Conservation (phyloP, 805 yeast species). For the Pichia nakasei region DNA sequence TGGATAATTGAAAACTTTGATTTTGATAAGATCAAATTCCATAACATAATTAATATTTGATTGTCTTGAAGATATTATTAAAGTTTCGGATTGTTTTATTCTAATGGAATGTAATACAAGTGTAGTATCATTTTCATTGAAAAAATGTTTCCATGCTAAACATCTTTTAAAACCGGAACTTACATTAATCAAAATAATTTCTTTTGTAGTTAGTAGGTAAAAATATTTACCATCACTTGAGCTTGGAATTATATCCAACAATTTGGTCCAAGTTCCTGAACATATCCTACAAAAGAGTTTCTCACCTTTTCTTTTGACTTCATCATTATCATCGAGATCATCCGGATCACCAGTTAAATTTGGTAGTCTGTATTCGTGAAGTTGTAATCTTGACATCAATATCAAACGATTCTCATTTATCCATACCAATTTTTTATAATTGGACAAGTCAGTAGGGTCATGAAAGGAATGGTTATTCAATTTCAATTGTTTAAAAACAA, state of each 20-base stretch:
- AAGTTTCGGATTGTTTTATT: slow-evolving; percentile 9
- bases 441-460: slow-evolving; percentile 45
- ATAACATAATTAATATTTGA: slow-evolving; percentile 22
- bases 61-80: slow-evolving; percentile 24
- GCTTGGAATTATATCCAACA: slow-evolving; percentile 35
- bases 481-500: slow-evolving; percentile 1
- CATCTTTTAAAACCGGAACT: slow-evolving; percentile 33
- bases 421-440: slow-evolving; percentile 47
- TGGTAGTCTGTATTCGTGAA: slow-evolving; percentile 23
- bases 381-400: slow-evolving; percentile 35
- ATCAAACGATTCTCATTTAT: slow-evolving; percentile 25
- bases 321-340: neutral
- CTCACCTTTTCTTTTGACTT: slow-evolving; percentile 16
- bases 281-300: slow-evolving; percentile 31
- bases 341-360: slow-evolving; percentile 11
- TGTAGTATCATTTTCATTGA: slow-evolving; percentile 48
- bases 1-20: slow-evolving; percentile 17
- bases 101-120: slow-evolving; percentile 29
- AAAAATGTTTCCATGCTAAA: slow-evolving; percentile 67
- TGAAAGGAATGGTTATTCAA: slow-evolving; percentile 19
- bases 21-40: slow-evolving; percentile 22
- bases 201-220: slow-evolving; percentile 58
- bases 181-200: slow-evolving; percentile 44
- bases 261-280: slow-evolving; percentile 44
- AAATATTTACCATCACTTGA: slow-evolving; percentile 23